phyloP scores from a whole-genome alignment of 257 asterid genomes.

The Gardenia jasminoides region DNA sequence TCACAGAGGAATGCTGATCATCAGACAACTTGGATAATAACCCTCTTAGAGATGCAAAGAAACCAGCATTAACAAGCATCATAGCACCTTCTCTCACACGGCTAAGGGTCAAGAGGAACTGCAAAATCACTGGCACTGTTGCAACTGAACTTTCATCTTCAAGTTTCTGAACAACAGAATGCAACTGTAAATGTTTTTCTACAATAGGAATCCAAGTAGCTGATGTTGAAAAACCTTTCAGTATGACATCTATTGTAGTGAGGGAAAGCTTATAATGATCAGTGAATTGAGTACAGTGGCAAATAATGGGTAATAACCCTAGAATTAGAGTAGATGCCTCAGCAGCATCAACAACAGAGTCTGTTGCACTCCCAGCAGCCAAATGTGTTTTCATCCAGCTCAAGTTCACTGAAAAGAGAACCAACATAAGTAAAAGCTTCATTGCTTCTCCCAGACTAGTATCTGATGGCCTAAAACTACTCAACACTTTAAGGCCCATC shows the following conservation, averaged over 20 bases:
- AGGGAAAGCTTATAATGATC: constrained; percentile 63
- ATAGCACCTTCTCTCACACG: constrained; percentile 75
- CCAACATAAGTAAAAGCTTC: constrained; percentile 57
- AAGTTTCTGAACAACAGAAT: constrained; percentile 60
- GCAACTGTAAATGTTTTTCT: constrained; percentile 67
- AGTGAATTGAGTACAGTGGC: constrained; percentile 53
- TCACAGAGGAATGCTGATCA: constrained; percentile 40
- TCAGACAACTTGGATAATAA: constrained; percentile 53
- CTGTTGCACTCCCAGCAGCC: constrained; percentile 21
- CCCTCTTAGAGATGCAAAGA: constrained; percentile 57
- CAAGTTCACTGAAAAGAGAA: constrained; percentile 54
- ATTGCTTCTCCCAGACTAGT: constrained; percentile 39
- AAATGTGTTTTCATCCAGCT: constrained; percentile 30
- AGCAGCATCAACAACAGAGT: constrained; percentile 41
- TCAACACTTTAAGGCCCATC: constrained; percentile 67
- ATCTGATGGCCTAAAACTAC: constrained; percentile 41
- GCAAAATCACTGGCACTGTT: constrained; percentile 46
- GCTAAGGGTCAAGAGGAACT: constrained; percentile 81
- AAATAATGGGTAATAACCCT: constrained; percentile 75
- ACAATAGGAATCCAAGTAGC: constrained; percentile 78
- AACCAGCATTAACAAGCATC: constrained; percentile 74
- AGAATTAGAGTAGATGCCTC: constrained; percentile 60
- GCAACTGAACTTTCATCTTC: constrained; percentile 42
- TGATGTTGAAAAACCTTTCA: constrained; percentile 63
- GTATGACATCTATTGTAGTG: constrained; percentile 57